These are phyloP conservation scores for maize (Zea mays) DNA, from an alignment of 176 grass and related monocot genomes.

Conservation along the genomic window Zm-B73-REFERENCE-NAM-5.0 NC_050098.1:130558501-130559000, in stretches of 20 bases:
- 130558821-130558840: constrained; percentile 3
- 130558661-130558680: background rate
- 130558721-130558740: background rate
- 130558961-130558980: constrained; percentile 84
- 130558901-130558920: constrained; percentile 91
- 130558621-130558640: background rate
- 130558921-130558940: constrained; percentile 96
- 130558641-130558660: background rate
- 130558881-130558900: constrained; percentile 86
- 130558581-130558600: background rate
- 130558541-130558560: background rate
- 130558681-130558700: background rate
- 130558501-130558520: background rate
- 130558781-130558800: background rate
- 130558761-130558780: background rate
- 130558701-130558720: background rate
- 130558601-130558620: background rate
- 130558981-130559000: background rate
- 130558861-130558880: constrained; percentile 89
- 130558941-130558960: constrained; percentile 97
- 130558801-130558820: background rate
- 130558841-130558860: constrained; percentile 68
- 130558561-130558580: background rate
- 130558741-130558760: background rate
- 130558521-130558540: constrained; percentile 6